Conservation (phyloP, 2,329 filamentous ascomycete species). For the Mycosphaerella arachidis region DNA sequence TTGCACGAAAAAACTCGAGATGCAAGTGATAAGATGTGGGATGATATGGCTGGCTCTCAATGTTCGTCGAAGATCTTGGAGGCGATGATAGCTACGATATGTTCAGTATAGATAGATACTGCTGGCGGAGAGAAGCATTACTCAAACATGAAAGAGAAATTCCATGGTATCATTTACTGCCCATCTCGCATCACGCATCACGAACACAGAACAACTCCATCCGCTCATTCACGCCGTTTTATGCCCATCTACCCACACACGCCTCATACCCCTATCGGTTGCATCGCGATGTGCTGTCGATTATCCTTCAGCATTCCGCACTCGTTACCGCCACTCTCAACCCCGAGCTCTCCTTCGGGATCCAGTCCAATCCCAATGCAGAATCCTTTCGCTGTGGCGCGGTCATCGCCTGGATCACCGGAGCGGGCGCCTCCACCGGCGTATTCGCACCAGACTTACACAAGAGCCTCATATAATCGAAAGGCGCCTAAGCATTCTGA, state of each 20-base stretch:
- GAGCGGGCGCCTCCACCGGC: not conserved
- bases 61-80: not conserved
- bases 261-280: not conserved
- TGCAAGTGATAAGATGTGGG: too few species aligned
- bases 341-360: not conserved
- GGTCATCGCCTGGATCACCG: not conserved
- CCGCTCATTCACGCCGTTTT: not conserved
- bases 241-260: not conserved
- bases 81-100: not conserved
- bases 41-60: not conserved
- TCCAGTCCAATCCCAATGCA: not conserved
- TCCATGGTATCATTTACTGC: not conserved
- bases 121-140: too few species aligned
- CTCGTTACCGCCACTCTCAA: not conserved
- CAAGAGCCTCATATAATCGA: not conserved
- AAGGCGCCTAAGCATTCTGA: constrained; percentile 38
- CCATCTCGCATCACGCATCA: not conserved
- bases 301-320: not conserved
- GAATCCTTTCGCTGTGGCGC: not conserved
- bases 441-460: not conserved
- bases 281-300: not conserved
- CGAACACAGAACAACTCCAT: not conserved
- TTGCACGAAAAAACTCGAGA: not conserved
- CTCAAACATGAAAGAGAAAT: not conserved
- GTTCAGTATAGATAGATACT: too few species aligned